Evolutionary conservation across 345 rosid species (phyloP).

Genomic region (Populus deltoides): DNA sequence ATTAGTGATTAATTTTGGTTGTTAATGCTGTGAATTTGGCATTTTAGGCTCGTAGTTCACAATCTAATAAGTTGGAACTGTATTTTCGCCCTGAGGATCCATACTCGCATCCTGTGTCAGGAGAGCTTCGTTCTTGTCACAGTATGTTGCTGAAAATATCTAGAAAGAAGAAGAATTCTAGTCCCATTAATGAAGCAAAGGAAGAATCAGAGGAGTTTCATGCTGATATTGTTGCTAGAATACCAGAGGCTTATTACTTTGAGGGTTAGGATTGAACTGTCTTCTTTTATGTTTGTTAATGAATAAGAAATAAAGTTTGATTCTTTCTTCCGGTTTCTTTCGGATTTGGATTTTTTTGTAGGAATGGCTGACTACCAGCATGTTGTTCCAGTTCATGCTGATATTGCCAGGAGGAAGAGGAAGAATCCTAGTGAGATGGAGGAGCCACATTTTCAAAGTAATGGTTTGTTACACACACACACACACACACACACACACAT

Average conservation of each 20-base stretch:
- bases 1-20: neutral
- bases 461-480: too few relatives aligned
- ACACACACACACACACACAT: too few relatives aligned
- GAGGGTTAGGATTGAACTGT: conserved; percentile 46
- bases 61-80: conserved; percentile 63
- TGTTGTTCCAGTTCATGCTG: conserved; percentile 82
- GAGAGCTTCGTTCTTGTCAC: conserved; percentile 53
- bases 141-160: conserved; percentile 57
- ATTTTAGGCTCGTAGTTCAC: conserved; percentile 55
- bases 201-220: conserved; percentile 27
- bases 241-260: conserved; percentile 68
- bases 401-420: conserved; percentile 60
- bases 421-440: conserved; percentile 59
- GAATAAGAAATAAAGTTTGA: neutral
- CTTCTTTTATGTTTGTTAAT: neutral
- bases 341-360: conserved; percentile 19
- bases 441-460: conserved; percentile 47
- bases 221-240: conserved; percentile 70
- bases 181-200: neutral
- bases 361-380: conserved; percentile 98
- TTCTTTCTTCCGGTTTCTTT: neutral
- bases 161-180: conserved; percentile 27
- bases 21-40: neutral
- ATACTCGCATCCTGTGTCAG: conserved; percentile 72
- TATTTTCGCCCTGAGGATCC: conserved; percentile 92